These are phyloP conservation scores for Chamaecrista fasciculata DNA, from an alignment of 306 rosid species.

Conservation along the genomic window DNA sequence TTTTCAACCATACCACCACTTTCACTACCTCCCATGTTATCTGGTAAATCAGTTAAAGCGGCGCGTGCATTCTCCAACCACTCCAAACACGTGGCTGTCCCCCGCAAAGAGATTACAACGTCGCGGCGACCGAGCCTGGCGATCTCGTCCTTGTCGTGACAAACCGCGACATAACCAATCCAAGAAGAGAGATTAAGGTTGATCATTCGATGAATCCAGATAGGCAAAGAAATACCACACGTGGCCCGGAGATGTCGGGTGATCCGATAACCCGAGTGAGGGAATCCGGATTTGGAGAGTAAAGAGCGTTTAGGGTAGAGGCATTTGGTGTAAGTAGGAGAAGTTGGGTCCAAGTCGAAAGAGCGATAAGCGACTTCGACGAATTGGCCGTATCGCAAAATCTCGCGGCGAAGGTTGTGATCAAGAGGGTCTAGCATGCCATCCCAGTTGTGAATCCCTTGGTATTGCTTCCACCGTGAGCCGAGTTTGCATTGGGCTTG, in stretches of 20 bases:
- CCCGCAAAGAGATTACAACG: slow-evolving; percentile 63
- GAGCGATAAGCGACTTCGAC: slow-evolving; percentile 64
- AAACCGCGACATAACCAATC: slow-evolving; percentile 79
- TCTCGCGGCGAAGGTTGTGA: slow-evolving; percentile 66
- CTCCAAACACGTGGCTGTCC: slow-evolving; percentile 71
- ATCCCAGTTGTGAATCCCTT: slow-evolving; percentile 62
- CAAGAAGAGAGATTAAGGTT: slow-evolving; percentile 48
- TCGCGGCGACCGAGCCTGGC: slow-evolving; percentile 67
- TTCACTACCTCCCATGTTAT: neutral
- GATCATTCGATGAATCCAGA: slow-evolving; percentile 14
- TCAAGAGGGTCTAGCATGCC: slow-evolving; percentile 85
- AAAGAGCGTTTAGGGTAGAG: slow-evolving; percentile 6
- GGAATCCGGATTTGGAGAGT: neutral
- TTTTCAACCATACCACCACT: slow-evolving; percentile 60
- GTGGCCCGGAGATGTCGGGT: slow-evolving; percentile 33
- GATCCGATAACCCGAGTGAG: slow-evolving; percentile 17
- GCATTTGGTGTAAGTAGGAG: slow-evolving; percentile 34
- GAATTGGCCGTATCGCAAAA: slow-evolving; percentile 69
- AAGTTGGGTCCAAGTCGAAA: slow-evolving; percentile 36
- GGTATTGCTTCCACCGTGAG: slow-evolving; percentile 66
- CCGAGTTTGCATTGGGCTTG: slow-evolving; percentile 36
- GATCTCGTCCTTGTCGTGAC: slow-evolving; percentile 54
- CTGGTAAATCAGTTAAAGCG: slow-evolving; percentile 39
- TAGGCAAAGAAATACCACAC: slow-evolving; percentile 30
- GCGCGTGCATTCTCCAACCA: slow-evolving; percentile 88